Conservation (phyloP, 2,329 filamentous ascomycete species). For the Beauveria australis region DNA sequence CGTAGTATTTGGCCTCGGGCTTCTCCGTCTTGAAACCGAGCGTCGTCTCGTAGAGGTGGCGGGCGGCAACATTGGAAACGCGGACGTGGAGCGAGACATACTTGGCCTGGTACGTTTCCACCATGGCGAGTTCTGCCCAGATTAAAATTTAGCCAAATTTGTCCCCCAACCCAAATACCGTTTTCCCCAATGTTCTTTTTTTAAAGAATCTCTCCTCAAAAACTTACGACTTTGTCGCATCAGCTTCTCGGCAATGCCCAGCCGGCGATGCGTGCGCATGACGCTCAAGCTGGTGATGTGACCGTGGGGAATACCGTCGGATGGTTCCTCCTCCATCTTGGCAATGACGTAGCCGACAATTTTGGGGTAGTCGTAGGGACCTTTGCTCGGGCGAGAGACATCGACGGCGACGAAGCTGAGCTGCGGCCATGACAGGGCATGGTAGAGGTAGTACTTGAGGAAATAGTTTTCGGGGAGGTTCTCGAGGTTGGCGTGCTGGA, state of each 20-base stretch:
- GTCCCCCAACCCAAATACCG: too few relatives aligned
- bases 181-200: too few relatives aligned
- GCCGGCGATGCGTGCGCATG: constrained; percentile 85
- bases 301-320: constrained; percentile 84
- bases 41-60: constrained; percentile 87
- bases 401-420: constrained; percentile 95
- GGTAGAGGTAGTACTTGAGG: constrained; percentile 99
- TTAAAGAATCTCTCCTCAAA: too few relatives aligned
- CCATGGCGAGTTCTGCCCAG: constrained; percentile 63
- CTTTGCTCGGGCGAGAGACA: constrained; percentile 67
- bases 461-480: constrained; percentile 99
- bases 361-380: constrained; percentile 84
- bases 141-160: background rate
- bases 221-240: constrained; percentile 90
- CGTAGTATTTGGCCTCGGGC: constrained; percentile 86
- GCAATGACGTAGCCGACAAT: constrained; percentile 98
- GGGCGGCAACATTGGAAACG: constrained; percentile 82
- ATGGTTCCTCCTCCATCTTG: constrained; percentile 98
- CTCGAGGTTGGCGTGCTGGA: constrained; percentile 97
- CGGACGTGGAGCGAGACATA: constrained; percentile 97
- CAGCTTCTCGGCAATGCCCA: constrained; percentile 92
- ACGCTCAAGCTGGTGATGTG: constrained; percentile 94
- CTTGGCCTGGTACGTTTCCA: constrained; percentile 81
- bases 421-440: constrained; percentile 96
- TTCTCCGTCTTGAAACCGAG: constrained; percentile 84